Percentiles rank a stretch among this genome's conserved stretches.
Conservation (phyloP, 2,329 filamentous ascomycete species). For the Neonectria magnoliae region DNA sequence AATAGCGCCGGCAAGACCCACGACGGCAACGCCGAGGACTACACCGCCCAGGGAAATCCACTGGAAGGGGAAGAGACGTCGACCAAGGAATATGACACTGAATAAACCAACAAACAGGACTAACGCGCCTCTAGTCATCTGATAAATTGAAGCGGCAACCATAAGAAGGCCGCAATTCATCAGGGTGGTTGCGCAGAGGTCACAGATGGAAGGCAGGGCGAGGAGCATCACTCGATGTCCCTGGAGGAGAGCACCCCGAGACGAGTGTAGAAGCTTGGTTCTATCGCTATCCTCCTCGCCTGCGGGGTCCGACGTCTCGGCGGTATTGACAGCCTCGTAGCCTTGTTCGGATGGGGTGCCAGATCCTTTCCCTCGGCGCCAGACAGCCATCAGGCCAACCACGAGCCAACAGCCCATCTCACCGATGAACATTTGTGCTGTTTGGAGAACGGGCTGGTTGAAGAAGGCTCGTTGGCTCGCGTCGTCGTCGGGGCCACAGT, state of each 20-base stretch:
- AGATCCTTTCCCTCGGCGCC: constrained; percentile 64
- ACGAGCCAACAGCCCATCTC: constrained; percentile 98
- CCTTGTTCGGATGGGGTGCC: constrained; percentile 58
- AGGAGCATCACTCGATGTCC: constrained; percentile 80
- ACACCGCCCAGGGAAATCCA: constrained; percentile 91
- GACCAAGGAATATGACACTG: constrained; percentile 88
- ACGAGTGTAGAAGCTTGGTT: constrained; percentile 59
- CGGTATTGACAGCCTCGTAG: constrained; percentile 72
- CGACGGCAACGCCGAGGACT: constrained; percentile 86
- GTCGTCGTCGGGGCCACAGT: constrained; percentile 77
- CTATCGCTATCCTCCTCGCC: constrained; percentile 48
- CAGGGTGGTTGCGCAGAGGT: constrained; percentile 93
- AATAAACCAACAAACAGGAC: constrained; percentile 97
- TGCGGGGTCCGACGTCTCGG: constrained; percentile 57
- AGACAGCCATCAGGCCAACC: constrained; percentile 74
- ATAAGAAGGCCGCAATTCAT: constrained; percentile 97
- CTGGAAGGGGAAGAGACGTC: constrained; percentile 85
- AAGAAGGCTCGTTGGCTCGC: constrained; percentile 76
- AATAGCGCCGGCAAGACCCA: constrained; percentile 88
- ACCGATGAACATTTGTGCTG: constrained; percentile 97
- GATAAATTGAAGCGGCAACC: constrained; percentile 95
- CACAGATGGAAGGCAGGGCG: constrained; percentile 87
- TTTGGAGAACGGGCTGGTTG: constrained; percentile 96
- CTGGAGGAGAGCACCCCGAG: constrained; percentile 68
- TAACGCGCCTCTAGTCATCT: constrained; percentile 96